Evolutionary conservation across 176 grass and related monocot species (phyloP), one percentile per base, ranked within the genome.

Genomic region (Thinopyrum elongatum): DNA sequence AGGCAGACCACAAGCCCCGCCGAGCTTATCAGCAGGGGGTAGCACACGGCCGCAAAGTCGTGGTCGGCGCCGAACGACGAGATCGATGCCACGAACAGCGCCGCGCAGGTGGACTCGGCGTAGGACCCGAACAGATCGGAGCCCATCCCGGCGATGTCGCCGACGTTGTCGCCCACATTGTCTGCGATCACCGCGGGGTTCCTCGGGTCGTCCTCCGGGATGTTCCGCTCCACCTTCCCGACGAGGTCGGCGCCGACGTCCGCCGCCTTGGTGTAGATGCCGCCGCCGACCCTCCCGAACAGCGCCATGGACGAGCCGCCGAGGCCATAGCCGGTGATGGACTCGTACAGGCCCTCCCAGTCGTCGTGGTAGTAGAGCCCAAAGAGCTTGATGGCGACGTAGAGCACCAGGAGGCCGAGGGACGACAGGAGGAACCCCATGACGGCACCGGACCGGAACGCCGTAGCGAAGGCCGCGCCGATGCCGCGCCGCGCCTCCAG

Each of bases 81-180:
- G 81, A 97, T 92, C 29, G 92, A 94, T 5, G 90, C 94, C 8
- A 97, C 76, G 49, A 94, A 94, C 51, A 97, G 82, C 49, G 92
- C 94, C 7, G 90, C 90, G 81, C 94, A 97, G 23, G 94, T 92
- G 59, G 94, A 92, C 63, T 97, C 94, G 23, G 94, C 90, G 77
- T 97, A 94, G 59, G 94, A 97, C 42, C 94, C 94, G 61, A 97
- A 97, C 61, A 97, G 83, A 65, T 97, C 94, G 19, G 94, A 97
- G 23, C 94, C 94, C 94, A 94, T 97, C 35, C 94, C 94, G 65
- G 94, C 94, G 28, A 97, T 97, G 66, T 94, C 90, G 17, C 94
- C 94, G 13, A 97, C 94, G 74, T 97, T 97, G 75, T 97, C 94
- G 7, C 94, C 94, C 4, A 94, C 94, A 33, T 97, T 97, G 70